Percentiles rank a stretch among this genome's conserved stretches.
Evolutionary conservation across 495 filamentous ascomycete species (phyloP).

Genomic region (Xylaria grammica): DNA sequence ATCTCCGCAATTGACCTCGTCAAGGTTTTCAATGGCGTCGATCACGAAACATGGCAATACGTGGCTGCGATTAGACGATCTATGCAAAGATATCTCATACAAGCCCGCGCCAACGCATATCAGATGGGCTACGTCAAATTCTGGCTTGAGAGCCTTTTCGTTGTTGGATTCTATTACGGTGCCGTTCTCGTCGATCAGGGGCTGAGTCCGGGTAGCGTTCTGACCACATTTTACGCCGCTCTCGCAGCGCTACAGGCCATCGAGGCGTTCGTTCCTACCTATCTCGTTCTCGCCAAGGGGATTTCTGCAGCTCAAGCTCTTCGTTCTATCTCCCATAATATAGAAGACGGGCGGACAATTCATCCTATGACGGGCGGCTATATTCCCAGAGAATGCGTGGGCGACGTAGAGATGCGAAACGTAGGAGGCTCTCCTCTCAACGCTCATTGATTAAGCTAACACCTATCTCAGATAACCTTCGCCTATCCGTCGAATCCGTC

Average conservation of each 20-base stretch:
- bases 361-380: conserved; percentile 30
- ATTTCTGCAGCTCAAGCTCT: conserved; percentile 72
- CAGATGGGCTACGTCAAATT: conserved; percentile 77
- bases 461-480: conserved; percentile 72
- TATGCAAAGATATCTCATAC: conserved; percentile 66
- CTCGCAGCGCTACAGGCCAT: conserved; percentile 76
- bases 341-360: conserved; percentile 33
- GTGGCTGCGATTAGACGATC: conserved; percentile 60
- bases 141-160: conserved; percentile 79
- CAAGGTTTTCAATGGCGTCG: conserved; percentile 83
- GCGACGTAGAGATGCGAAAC: conserved; percentile 72
- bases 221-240: conserved; percentile 86
- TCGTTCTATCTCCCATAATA: conserved; percentile 24
- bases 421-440: conserved; percentile 52
- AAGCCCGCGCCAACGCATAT: conserved; percentile 68
- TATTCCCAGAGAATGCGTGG: conserved; percentile 54
- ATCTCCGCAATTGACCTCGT: conserved; percentile 81
- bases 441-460: conserved; percentile 16
- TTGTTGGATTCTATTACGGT: conserved; percentile 92
- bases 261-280: conserved; percentile 73
- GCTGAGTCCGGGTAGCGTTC: conserved; percentile 67
- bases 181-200: conserved; percentile 62
- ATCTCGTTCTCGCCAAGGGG: conserved; percentile 78
- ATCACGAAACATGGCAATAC: conserved; percentile 72
- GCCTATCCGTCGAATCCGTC: conserved; percentile 78